These are phyloP conservation scores for Candida freyschussii DNA, from an alignment of 1,139 yeast species.

Conservation along the genomic window DNA sequence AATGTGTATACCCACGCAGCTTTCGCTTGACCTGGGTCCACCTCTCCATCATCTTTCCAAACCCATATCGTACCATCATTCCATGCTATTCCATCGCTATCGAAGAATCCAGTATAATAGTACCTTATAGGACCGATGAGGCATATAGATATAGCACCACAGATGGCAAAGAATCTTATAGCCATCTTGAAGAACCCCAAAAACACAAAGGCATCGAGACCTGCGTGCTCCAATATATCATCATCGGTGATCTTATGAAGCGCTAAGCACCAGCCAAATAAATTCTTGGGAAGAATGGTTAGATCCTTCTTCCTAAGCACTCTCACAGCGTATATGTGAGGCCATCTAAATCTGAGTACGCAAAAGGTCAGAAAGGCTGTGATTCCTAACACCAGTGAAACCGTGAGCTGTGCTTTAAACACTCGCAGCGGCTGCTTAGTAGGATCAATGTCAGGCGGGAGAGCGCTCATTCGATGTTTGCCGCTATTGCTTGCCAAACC, in stretches of 20 bases:
- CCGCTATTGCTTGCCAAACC: conserved; percentile 1
- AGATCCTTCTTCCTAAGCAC: conserved; percentile 23
- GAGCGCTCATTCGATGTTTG: conserved; percentile 19
- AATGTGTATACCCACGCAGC: conserved; percentile 68
- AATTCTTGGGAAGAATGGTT: conserved; percentile 35
- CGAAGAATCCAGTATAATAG: conserved; percentile 64
- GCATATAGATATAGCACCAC: conserved; percentile 58
- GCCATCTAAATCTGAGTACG: conserved; percentile 38
- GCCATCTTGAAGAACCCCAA: conserved; percentile 77
- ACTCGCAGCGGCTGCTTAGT: conserved; percentile 26
- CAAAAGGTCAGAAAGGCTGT: conserved; percentile 42
- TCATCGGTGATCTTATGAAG: conserved; percentile 46
- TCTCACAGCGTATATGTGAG: conserved; percentile 42
- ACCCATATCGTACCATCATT: conserved; percentile 9
- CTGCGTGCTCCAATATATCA: conserved; percentile 58
- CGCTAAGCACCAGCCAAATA: conserved; percentile 56
- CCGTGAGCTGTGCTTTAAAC: conserved; percentile 38
- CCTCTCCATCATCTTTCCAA: conserved; percentile 15
- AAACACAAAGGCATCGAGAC: conserved; percentile 65
- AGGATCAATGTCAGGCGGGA: conserved; percentile 27
- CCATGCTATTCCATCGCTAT: conserved; percentile 42
- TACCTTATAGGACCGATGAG: conserved; percentile 73
- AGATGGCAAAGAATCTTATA: conserved; percentile 52
- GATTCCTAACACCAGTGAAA: conserved; percentile 39
- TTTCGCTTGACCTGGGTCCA: conserved; percentile 28